Conservation (phyloP, 495 filamentous ascomycete genomes). For the Penicillium salamii region DNA sequence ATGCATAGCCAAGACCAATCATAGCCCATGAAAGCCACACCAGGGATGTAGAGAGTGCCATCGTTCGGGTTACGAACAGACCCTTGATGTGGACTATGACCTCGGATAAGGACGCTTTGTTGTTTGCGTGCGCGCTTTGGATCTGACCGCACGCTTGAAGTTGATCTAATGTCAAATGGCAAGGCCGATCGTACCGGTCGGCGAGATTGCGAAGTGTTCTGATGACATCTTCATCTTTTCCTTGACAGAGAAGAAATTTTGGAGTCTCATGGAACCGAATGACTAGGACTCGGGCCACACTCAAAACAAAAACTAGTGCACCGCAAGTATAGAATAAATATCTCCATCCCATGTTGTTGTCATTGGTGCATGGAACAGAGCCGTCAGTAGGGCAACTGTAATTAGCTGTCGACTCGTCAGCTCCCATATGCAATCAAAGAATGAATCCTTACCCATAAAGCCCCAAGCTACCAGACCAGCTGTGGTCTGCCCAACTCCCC, state of each 20-base stretch:
- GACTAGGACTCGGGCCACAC: constrained; percentile 62
- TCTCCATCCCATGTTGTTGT: constrained; percentile 54
- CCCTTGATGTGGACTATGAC: constrained; percentile 56
- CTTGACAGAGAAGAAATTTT: constrained; percentile 65
- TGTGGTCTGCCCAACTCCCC: constrained; percentile 41
- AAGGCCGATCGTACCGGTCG: constrained; percentile 58
- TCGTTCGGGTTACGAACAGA: constrained; percentile 59
- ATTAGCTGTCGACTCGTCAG: neutral
- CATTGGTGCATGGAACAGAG: constrained; percentile 38
- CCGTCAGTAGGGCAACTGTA: constrained; percentile 36
- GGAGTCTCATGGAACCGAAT: constrained; percentile 69
- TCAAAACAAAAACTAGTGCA: constrained; percentile 64
- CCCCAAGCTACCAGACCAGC: constrained; percentile 46
- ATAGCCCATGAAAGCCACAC: constrained; percentile 71
- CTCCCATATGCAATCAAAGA: constrained; percentile 1
- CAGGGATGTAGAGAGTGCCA: constrained; percentile 58
- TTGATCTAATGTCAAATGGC: constrained; percentile 59
- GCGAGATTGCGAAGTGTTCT: constrained; percentile 60
- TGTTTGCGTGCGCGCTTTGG: constrained; percentile 1
- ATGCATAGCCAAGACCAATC: constrained; percentile 65
- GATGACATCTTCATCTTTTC: constrained; percentile 61
- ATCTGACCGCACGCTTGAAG: constrained; percentile 33
- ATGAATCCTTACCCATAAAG: constrained; percentile 29
- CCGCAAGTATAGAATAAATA: constrained; percentile 59
- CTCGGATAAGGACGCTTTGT: constrained; percentile 45